A percentile compares a stretch with the other conserved stretches of the same genome.
These are phyloP conservation scores for Debaryomyces prosopidis DNA, from an alignment of 805 yeast genomes.

Conservation along the genomic window DNA sequence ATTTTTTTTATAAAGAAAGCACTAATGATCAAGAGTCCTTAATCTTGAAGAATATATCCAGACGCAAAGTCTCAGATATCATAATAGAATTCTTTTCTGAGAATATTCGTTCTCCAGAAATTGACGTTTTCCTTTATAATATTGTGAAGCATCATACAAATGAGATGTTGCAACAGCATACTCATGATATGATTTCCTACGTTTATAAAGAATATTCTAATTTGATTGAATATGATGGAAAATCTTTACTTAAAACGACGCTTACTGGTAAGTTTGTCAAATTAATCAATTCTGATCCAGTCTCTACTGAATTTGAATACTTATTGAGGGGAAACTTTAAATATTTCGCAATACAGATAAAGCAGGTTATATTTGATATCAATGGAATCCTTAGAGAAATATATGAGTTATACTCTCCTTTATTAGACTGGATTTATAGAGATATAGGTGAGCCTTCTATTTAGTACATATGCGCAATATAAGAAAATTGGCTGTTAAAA, in stretches of 20 bases:
- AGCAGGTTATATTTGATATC: conserved; percentile 6
- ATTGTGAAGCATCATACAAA: neutral
- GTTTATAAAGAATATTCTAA: neutral
- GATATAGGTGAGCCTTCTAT: conserved; percentile 19
- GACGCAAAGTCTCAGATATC: neutral
- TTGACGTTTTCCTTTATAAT: neutral
- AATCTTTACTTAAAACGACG: neutral
- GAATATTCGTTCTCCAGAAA: neutral
- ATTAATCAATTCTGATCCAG: neutral
- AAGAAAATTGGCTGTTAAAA: conserved; percentile 5
- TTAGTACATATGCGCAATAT: neutral
- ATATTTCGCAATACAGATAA: neutral
- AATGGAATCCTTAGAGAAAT: conserved; percentile 7
- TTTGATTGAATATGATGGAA: neutral
- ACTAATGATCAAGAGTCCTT: neutral
- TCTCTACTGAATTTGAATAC: neutral
- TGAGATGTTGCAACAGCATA: neutral
- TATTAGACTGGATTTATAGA: conserved; percentile 28
- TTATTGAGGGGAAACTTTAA: conserved; percentile 5
- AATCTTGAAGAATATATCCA: neutral
- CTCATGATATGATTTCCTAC: neutral
- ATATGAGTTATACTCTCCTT: conserved; percentile 23
- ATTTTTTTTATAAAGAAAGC: conserved; percentile 2
- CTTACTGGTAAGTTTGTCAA: conserved; percentile 2
- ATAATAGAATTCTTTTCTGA: neutral